These are phyloP conservation scores for Anisodus acutangulus DNA, from an alignment of 257 asterid genomes.

Conservation along the genomic window DNA sequence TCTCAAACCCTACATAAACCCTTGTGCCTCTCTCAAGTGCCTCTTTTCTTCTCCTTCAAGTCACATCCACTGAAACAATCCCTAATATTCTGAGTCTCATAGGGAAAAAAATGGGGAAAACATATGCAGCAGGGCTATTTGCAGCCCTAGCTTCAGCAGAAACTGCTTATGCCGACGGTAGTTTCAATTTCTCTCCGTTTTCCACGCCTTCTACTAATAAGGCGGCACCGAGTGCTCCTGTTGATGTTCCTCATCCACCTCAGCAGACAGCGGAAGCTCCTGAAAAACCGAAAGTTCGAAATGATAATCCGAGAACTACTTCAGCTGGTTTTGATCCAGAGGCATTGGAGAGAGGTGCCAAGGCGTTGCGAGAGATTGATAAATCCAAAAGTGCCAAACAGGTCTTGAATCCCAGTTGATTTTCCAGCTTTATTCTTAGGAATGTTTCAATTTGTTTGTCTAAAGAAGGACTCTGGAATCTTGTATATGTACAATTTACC, in stretches of 20 bases:
- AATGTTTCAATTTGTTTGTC: no score
- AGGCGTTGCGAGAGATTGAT: slow-evolving; percentile 54
- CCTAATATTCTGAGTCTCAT: neutral
- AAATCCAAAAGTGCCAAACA: slow-evolving; percentile 60
- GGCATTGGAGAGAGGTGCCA: slow-evolving; percentile 80
- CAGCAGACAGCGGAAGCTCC: slow-evolving; percentile 40
- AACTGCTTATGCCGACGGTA: slow-evolving; percentile 63
- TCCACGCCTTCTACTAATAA: slow-evolving; percentile 44
- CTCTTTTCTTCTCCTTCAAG: slow-evolving; percentile 25
- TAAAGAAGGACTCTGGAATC: no score
- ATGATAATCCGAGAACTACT: slow-evolving; percentile 77
- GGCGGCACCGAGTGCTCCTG: slow-evolving; percentile 36
- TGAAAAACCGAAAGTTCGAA: slow-evolving; percentile 56
- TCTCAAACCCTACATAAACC: slow-evolving; percentile 54
- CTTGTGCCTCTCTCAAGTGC: slow-evolving; percentile 30
- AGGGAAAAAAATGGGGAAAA: slow-evolving; percentile 49
- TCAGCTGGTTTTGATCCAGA: slow-evolving; percentile 89
- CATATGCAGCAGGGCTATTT: slow-evolving; percentile 60
- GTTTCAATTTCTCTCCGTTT: slow-evolving; percentile 58
- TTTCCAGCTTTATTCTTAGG: neutral
- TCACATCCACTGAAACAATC: neutral
- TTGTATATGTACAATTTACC: no score
- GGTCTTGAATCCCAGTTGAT: slow-evolving; percentile 43
- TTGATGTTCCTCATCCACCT: slow-evolving; percentile 43
- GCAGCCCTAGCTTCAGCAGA: slow-evolving; percentile 67